Evolutionary conservation across 164 flowering plant species (phyloP).

Genomic region (Tinospora cordifolia): DNA sequence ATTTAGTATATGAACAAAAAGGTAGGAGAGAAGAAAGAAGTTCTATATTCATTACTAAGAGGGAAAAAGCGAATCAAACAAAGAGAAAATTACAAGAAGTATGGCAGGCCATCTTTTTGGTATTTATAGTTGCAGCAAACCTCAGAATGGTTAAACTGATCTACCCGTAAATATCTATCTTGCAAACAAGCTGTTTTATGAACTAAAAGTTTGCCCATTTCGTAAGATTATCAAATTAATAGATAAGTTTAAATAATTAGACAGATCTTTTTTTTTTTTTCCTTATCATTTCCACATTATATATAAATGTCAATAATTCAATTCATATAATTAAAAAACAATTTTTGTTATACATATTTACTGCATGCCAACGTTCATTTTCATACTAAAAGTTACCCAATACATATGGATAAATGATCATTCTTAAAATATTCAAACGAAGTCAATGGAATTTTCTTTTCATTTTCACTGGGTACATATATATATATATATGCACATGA

Average conservation of each 20-base stretch:
- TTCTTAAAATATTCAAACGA: too few relatives aligned
- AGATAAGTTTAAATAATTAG: neutral
- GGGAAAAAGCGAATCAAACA: neutral
- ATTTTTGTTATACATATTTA: too few relatives aligned
- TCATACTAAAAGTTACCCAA: too few relatives aligned
- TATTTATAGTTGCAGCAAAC: slow-evolving; percentile 32
- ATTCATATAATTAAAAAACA: too few relatives aligned
- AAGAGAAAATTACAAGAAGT: neutral
- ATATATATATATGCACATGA: too few relatives aligned
- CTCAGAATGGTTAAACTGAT: slow-evolving; percentile 33
- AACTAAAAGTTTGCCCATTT: neutral
- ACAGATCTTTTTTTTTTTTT: too few relatives aligned
- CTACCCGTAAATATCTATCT: slow-evolving; percentile 17
- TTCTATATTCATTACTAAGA: neutral
- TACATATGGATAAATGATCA: too few relatives aligned
- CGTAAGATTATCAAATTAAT: neutral
- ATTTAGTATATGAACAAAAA: neutral
- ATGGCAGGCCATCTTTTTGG: neutral
- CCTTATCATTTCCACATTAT: too few relatives aligned
- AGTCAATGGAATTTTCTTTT: too few relatives aligned
- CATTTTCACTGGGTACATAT: too few relatives aligned
- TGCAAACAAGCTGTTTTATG: neutral
- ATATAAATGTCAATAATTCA: too few relatives aligned
- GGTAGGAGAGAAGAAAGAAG: neutral
- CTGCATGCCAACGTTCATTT: too few relatives aligned